A percentile compares a stretch with the other conserved stretches of the same genome.
Conservation (phyloP, 108 stramenopile species). For the Discostella pseudostelligera region DNA sequence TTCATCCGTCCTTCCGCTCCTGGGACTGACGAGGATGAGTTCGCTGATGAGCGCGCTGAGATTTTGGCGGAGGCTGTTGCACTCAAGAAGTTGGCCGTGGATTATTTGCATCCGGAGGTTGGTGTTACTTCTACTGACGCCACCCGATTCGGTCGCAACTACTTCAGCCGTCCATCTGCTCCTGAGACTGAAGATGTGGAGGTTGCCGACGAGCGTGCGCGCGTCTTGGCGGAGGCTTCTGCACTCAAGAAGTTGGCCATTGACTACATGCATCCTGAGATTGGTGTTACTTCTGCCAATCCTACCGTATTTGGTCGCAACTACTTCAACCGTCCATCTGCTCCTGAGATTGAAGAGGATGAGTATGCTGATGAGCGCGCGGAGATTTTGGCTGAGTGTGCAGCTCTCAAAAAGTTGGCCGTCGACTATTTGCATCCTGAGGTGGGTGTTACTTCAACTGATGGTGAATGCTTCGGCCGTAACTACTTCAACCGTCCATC, state of each 20-base stretch:
- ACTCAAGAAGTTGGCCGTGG: constrained; percentile 52
- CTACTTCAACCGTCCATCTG: constrained; percentile 69
- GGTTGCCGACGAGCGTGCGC: constrained; percentile 44
- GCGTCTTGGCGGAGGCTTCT: constrained; percentile 50
- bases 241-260: constrained; percentile 58
- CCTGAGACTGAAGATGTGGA: constrained; percentile 21
- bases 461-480: constrained; percentile 27
- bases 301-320: constrained; percentile 39
- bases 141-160: constrained; percentile 54
- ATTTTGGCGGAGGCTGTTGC: constrained; percentile 27
- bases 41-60: constrained; percentile 26
- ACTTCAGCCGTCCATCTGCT: constrained; percentile 64
- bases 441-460: constrained; percentile 16
- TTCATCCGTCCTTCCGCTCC: constrained; percentile 3
- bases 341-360: constrained; percentile 37
- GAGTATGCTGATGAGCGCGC: constrained; percentile 28
- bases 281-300: constrained; percentile 50
- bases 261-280: constrained; percentile 63
- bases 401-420: constrained; percentile 27
- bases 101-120: constrained; percentile 66
- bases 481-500: constrained; percentile 35
- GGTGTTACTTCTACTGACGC: constrained; percentile 45
- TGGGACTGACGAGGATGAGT: constrained; percentile 19
- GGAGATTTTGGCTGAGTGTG: constrained; percentile 23
- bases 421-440: constrained; percentile 35